Evolutionary conservation across 2,329 filamentous ascomycete species (phyloP).

Genomic region (Aspergillus sp.): DNA sequence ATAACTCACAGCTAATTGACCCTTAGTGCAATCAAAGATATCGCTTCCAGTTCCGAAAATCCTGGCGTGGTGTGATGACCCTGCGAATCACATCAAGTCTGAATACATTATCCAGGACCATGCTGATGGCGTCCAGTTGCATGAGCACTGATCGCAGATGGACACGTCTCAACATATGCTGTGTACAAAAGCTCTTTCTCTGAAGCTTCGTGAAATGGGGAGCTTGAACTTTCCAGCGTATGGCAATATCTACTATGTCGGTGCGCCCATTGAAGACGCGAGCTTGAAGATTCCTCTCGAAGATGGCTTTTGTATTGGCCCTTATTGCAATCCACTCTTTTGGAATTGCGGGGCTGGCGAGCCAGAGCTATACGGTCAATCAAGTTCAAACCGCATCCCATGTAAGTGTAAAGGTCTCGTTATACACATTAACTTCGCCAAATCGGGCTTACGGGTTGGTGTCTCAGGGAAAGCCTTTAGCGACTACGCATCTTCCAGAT

Average conservation of each 20-base stretch:
- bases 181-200: conserved; percentile 21
- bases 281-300: conserved; percentile 17
- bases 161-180: conserved; percentile 22
- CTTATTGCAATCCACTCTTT: conserved; percentile 17
- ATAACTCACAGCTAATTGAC: conserved; percentile 3
- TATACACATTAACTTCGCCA: too few species aligned
- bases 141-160: conserved; percentile 27
- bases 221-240: conserved; percentile 29
- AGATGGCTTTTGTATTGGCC: conserved; percentile 25
- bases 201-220: conserved; percentile 21
- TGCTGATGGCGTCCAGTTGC: conserved; percentile 22
- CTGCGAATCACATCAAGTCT: conserved; percentile 22
- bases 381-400: conserved; percentile 13
- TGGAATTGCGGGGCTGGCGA: conserved; percentile 10
- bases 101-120: conserved; percentile 36
- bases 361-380: conserved; percentile 9
- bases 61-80: conserved; percentile 16
- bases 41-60: conserved; percentile 17
- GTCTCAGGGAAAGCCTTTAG: too few species aligned
- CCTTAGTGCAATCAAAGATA: conserved; percentile 13
- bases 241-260: conserved; percentile 28
- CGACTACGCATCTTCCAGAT: too few species aligned
- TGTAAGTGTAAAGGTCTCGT: too few species aligned
- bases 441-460: too few species aligned
- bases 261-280: conserved; percentile 13